Evolutionary conservation across 345 rosid genomes (phyloP), one percentile per base, ranked within the genome.

Genomic region (Salix viminalis): DNA sequence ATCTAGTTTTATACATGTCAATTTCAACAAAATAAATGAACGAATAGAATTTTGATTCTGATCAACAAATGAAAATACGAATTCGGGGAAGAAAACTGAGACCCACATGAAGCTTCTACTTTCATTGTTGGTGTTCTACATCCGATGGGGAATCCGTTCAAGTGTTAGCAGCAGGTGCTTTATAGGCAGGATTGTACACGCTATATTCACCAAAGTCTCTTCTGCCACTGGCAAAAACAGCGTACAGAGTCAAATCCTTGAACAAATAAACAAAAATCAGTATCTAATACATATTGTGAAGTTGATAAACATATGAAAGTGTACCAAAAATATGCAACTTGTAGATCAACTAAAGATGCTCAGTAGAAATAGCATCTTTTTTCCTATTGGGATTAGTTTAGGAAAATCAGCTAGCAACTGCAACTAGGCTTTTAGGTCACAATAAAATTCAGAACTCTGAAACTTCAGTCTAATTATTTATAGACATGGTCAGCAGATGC

Each of bases 151-250:
- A 68, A 10, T 36, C 32, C 7, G 5, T 14, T 41, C 7, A 30
- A 7, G 6, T 50, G 62, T 19, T 3, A 6, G 50, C 73, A 42
- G 30, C 72, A 23, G 71, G 79, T 46, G 73, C 69, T 75, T 81
- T 88, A 81, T 87, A 91, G 41, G 84, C 76, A 50, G 92, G 93
- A 82, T 90, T 91, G 86, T 89, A 96, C 34, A 93, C 96, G 65
- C 98, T 96, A 88, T 86, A 93, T 64, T 96, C 97, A 1, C 97
- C 97, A 30, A 93, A 95, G 19, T 92, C 97, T 84, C 98, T 91
- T 79, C 87, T 92, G 56, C 98, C 97, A 83, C 99, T 93, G 88
- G 72, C 78, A 84, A 90, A 87, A 86, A 83, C 77, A 84, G 67
- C 46, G 78, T 66, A 32, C 86, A 83, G 54, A 79, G 78, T 92